Evolutionary conservation across 73 alveolate genomes (phyloP), one percentile per base, ranked within the genome.

Genomic region (Paramecium octaurelia): DNA sequence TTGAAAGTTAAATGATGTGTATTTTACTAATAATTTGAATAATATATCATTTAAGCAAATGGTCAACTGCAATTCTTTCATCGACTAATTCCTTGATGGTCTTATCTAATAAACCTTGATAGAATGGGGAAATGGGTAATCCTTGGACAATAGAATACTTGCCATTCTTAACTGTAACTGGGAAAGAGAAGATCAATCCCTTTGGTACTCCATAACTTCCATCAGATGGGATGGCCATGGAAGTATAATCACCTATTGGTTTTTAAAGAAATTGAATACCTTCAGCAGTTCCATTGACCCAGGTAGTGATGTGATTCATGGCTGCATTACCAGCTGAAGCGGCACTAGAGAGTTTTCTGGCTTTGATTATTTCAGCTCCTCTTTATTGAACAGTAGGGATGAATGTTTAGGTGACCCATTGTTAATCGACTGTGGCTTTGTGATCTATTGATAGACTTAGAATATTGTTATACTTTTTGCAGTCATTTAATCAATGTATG

Each of bases 301-400:
- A 98, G 93, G 98, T 99, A 92, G 98, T 97, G 95, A 98, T 96
- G 97, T 98, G 99, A 88, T 98, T 98, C 80, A 97, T 88, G 43
- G 99, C 99, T 11, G 99, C 99, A 69, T 95, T 97, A 40, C 99
- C 99, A 68, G 99, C 99, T 8, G 99, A 97, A 48, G 99, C 99
- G 42, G 98, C 97, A 12, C 99, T 96, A 40, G 99, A 97, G 58
- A 95, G 89, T 54, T 97, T 96, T 95, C 99, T 97, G 12, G 97
- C 99, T 86, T 94, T 96, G 86, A 98, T 96, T 86, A 98, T 95
- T 75, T 97, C 99, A 64, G 99, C 99, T 43, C 99, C 99, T 94
- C 99, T 95, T 80, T 95, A 93, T 94, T 98, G 97, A 24, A 98
- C 99, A 68, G 93, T 92, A 93, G 99, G 99, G 94, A 96, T 95